These are phyloP conservation scores for Ilyonectria mors-panacis DNA, from an alignment of 2,329 filamentous ascomycete genomes.

Conservation along the genomic window DNA sequence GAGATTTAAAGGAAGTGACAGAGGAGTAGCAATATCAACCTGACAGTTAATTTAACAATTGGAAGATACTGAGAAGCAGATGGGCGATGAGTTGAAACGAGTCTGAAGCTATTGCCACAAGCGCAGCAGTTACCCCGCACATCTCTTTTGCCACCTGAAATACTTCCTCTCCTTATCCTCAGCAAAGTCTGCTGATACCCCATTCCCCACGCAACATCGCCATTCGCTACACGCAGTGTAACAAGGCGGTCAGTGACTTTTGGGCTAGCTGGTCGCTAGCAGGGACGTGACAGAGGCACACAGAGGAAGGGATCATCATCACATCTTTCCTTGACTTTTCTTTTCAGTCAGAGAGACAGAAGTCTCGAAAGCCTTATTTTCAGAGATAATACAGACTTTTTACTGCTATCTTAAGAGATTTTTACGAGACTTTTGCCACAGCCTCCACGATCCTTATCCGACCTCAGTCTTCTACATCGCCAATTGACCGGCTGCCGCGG, in stretches of 20 bases:
- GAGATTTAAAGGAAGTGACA: neutral
- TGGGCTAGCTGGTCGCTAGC: no score
- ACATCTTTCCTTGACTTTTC: no score
- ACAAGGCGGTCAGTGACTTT: neutral
- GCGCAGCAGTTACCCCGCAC: neutral
- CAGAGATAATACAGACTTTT: no score
- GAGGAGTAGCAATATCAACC: neutral
- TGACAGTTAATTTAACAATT: neutral
- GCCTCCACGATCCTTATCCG: no score
- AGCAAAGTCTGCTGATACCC: neutral
- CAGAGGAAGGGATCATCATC: no score
- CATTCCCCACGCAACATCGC: neutral
- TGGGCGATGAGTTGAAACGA: neutral
- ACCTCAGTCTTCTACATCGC: no score
- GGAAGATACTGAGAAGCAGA: neutral
- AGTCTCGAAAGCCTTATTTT: no score
- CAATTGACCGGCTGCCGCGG: no score
- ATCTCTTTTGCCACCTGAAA: neutral
- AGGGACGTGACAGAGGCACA: no score
- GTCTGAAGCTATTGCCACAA: neutral
- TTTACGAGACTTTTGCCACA: no score
- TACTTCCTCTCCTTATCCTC: neutral
- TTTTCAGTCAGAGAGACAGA: no score
- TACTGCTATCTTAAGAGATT: no score
- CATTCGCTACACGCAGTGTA: neutral